Evolutionary conservation across 108 stramenopile species (phyloP).

Genomic region (Cyclotella atomus): DNA sequence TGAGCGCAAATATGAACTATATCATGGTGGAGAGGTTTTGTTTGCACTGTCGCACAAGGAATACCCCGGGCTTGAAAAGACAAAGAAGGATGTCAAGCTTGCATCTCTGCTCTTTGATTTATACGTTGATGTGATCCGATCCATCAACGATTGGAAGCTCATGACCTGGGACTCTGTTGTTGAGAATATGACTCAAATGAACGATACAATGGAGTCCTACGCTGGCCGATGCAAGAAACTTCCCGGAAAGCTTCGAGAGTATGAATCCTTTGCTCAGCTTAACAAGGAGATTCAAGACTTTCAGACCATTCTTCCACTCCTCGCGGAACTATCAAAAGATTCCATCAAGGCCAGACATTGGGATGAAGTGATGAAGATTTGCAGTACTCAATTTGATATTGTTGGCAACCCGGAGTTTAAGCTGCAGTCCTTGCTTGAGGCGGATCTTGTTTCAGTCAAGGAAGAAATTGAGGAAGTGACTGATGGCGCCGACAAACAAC

Average conservation of each 20-base stretch:
- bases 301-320: slow-evolving; percentile 79
- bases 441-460: slow-evolving; percentile 51
- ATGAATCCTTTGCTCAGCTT: slow-evolving; percentile 81
- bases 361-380: slow-evolving; percentile 82
- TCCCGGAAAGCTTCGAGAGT: slow-evolving; percentile 83
- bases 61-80: slow-evolving; percentile 84
- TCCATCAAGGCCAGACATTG: slow-evolving; percentile 89
- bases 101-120: slow-evolving; percentile 87
- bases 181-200: slow-evolving; percentile 76
- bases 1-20: slow-evolving; percentile 86
- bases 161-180: slow-evolving; percentile 79
- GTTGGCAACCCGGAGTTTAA: slow-evolving; percentile 78
- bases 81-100: slow-evolving; percentile 84
- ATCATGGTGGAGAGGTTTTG: slow-evolving; percentile 81
- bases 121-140: slow-evolving; percentile 88
- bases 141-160: slow-evolving; percentile 84
- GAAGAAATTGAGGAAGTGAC: slow-evolving; percentile 90
- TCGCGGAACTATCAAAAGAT: slow-evolving; percentile 85
- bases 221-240: slow-evolving; percentile 83
- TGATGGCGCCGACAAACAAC: slow-evolving; percentile 90
- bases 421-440: slow-evolving; percentile 67
- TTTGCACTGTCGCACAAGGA: slow-evolving; percentile 85
- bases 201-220: slow-evolving; percentile 81
- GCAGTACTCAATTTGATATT: slow-evolving; percentile 69
- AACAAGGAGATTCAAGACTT: slow-evolving; percentile 88